phyloP scores from a whole-genome alignment of 1,284 basidiomycete genomes.

The Malassezia nana region DNA sequence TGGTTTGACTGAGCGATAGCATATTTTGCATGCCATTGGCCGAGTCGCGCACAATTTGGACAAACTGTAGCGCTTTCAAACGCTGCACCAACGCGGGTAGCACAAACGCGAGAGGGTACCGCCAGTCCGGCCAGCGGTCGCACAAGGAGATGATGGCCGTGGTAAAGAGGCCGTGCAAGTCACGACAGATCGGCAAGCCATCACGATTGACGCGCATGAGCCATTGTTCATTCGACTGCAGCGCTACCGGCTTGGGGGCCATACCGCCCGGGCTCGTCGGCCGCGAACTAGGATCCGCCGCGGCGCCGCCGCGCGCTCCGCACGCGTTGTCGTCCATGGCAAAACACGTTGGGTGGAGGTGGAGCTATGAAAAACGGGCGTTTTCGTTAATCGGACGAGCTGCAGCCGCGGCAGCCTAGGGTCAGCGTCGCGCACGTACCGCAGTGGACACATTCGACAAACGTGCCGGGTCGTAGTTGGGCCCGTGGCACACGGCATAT shows the following conservation, averaged over 20 bases:
- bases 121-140: constrained; percentile 19
- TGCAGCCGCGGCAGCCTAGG: constrained; percentile 32
- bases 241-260: constrained; percentile 6
- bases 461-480: constrained; percentile 73
- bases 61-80: constrained; percentile 90
- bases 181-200: constrained; percentile 54
- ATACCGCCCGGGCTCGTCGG: neutral
- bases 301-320: neutral
- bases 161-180: constrained; percentile 94
- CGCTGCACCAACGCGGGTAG: constrained; percentile 93
- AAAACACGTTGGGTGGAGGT: neutral
- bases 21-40: constrained; percentile 94
- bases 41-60: constrained; percentile 92
- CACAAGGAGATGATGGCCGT: constrained; percentile 82
- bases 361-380: neutral
- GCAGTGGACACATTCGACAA: constrained; percentile 96
- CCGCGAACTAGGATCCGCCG: neutral
- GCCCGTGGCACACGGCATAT: constrained; percentile 95
- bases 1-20: constrained; percentile 96
- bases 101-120: constrained; percentile 67
- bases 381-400: constrained; percentile 27
- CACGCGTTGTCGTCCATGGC: neutral
- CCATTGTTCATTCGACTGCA: constrained; percentile 18
- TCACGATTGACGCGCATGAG: constrained; percentile 14
- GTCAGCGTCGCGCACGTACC: constrained; percentile 56